Base-by-base conservation (phyloP, 768 basidiomycete genomes). In the Collybia nuda region DNA sequence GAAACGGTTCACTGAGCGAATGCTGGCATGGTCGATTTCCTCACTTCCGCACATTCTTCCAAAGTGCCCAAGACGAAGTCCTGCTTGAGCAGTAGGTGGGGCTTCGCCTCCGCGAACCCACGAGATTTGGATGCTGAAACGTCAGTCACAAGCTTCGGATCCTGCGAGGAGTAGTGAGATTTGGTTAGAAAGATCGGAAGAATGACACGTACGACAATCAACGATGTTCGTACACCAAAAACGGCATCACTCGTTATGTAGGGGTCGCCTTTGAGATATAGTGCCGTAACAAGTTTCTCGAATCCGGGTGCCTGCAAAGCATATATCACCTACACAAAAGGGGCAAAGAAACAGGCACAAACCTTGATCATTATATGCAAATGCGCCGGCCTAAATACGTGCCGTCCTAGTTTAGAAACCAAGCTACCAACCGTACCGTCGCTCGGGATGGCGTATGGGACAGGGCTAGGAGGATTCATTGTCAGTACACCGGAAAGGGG, bases 341-440 rank as follows among this genome's bases (percentile, higher is more conserved):
- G 19, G 12, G 12, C n/a, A 19, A 22, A 19, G 5, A 43, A n/a
- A 19, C 6, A 19, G 28, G 22, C n/a, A 44, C 63, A 2, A 2
- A 85, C 88, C 46, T 84, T 68, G 48, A 91, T 72, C 71, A 82
- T 75, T 53, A 93, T 67, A 64, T 94, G 92, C 43, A 94, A 60
- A 64, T 94, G 92, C 40, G 80, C 88, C 9, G 92, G 92, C 12
- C 92, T 77, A 50, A 84, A 84, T 51, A 84, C 81, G 59, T 93
- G 92, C 42, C 92, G 75, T 11, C 76, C 76, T 6, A 91, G 71
- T 0, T 62, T 61, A 1, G 67, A 46, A 18, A 93, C 63, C 55
- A 94, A 57, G 14, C 72, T 69, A 0, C 86, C 88, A 2, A 91
- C 89, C 0, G 92, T 82, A 0, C 90, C 90, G 52, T 91, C 89